A percentile compares a stretch with the other conserved stretches of the same genome.
These are phyloP conservation scores for Rhodotorula sp. DNA, from an alignment of 1,284 basidiomycete genomes.

Conservation along the genomic window DNA sequence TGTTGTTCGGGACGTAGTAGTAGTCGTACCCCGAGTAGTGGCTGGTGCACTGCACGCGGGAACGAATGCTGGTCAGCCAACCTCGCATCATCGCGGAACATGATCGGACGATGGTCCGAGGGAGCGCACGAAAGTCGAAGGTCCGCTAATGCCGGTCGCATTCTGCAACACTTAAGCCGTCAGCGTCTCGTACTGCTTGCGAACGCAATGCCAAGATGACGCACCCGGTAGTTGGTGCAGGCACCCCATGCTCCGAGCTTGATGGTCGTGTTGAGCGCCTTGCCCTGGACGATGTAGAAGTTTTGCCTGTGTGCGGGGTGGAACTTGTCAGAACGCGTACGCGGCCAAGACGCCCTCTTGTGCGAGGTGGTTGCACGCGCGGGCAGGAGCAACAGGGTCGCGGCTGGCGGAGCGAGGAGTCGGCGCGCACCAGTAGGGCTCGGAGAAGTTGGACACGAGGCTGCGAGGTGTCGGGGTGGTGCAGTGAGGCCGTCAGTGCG, in stretches of 20 bases:
- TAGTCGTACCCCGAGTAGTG: constrained; percentile 15
- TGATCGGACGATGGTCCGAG: not conserved
- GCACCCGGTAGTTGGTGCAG: constrained; percentile 30
- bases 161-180: constrained; percentile 12
- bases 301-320: constrained; percentile 25
- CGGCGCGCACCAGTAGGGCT: constrained; percentile 30
- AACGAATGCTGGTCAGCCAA: not conserved
- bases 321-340: no score
- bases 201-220: not conserved
- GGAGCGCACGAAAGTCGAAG: constrained; percentile 21
- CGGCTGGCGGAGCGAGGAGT: not conserved
- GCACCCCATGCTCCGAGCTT: constrained; percentile 39
- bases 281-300: constrained; percentile 35
- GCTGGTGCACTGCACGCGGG: constrained; percentile 25
- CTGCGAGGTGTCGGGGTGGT: constrained; percentile 3
- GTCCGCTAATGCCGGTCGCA: constrained; percentile 27
- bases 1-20: constrained; percentile 34
- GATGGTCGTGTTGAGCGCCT: constrained; percentile 31
- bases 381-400: not conserved
- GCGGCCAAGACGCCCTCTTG: no score
- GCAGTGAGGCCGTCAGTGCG: constrained; percentile 1
- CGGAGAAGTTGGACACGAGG: constrained; percentile 33
- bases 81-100: not conserved
- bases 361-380: no score
- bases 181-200: not conserved